Evolutionary conservation across 495 filamentous ascomycete genomes (phyloP).

Genomic region (Pyrenopolyporus hunteri): DNA sequence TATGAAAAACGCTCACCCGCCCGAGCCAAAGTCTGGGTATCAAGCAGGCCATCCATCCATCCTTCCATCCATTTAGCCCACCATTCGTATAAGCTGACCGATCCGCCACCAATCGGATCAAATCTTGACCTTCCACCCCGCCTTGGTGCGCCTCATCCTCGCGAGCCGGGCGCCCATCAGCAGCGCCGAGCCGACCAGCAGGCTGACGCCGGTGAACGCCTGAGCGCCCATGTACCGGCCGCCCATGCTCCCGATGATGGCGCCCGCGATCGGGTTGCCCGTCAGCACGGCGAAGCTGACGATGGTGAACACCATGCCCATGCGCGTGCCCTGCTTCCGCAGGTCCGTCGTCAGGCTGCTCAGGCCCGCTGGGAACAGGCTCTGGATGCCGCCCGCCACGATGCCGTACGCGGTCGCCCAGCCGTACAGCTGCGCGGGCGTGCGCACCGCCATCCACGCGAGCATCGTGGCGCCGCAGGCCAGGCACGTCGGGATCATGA

Average conservation of each 20-base stretch:
- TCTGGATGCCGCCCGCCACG: constrained; percentile 69
- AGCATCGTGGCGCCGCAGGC: constrained; percentile 61
- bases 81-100: too few species aligned
- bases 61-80: too few species aligned
- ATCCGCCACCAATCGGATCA: not conserved
- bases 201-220: constrained; percentile 60
- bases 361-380: constrained; percentile 67
- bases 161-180: constrained; percentile 49
- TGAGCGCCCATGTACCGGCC: constrained; percentile 69
- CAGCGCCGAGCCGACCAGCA: constrained; percentile 51
- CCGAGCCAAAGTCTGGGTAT: too few species aligned
- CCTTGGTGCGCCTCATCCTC: constrained; percentile 43
- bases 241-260: constrained; percentile 60
- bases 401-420: constrained; percentile 72
- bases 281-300: constrained; percentile 74
- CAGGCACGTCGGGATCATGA: constrained; percentile 60
- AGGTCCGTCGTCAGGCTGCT: constrained; percentile 66
- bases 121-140: constrained; percentile 39
- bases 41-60: too few species aligned
- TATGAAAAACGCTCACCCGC: too few species aligned
- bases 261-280: constrained; percentile 77
- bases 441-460: constrained; percentile 66
- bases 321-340: constrained; percentile 70
- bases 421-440: constrained; percentile 58
- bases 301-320: constrained; percentile 84